These are phyloP conservation scores for Orbilia quercus DNA, from an alignment of 2,329 filamentous ascomycete genomes.

Conservation along the genomic window DNA sequence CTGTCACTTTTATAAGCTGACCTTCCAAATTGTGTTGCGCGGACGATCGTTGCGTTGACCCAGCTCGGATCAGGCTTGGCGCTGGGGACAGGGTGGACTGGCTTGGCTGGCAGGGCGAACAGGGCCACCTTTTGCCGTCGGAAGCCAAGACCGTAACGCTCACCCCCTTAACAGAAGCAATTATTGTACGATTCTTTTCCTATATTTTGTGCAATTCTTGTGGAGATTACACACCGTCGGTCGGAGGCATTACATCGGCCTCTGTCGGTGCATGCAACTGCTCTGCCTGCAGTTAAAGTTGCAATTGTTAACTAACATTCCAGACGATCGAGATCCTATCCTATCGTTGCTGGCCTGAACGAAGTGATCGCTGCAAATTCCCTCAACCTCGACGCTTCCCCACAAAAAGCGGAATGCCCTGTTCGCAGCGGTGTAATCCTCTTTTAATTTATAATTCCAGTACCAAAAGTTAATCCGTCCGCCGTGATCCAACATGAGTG, in stretches of 20 bases:
- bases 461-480: too few species aligned
- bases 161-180: slow-evolving; percentile 51
- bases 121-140: slow-evolving; percentile 49
- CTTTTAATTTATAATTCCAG: too few species aligned
- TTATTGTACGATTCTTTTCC: slow-evolving; percentile 3
- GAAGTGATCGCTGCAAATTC: background rate
- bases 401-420: too few species aligned
- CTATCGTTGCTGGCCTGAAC: background rate
- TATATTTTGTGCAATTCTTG: slow-evolving; percentile 6
- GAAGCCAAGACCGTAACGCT: slow-evolving; percentile 53
- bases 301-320: slow-evolving; percentile 14
- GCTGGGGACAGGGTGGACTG: too few species aligned
- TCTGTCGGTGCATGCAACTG: background rate
- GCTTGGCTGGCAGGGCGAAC: too few species aligned
- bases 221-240: slow-evolving; percentile 37
- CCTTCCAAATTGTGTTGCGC: slow-evolving; percentile 6
- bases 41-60: slow-evolving; percentile 31
- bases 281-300: background rate
- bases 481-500: too few species aligned
- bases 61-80: slow-evolving; percentile 7
- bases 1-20: slow-evolving; percentile 49
- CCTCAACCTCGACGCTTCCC: background rate
- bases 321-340: slow-evolving; percentile 27
- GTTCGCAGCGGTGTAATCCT: too few species aligned
- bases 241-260: background rate